Conservation (phyloP, 2,329 filamentous ascomycete species). For the Sclerotinia glacialis region DNA sequence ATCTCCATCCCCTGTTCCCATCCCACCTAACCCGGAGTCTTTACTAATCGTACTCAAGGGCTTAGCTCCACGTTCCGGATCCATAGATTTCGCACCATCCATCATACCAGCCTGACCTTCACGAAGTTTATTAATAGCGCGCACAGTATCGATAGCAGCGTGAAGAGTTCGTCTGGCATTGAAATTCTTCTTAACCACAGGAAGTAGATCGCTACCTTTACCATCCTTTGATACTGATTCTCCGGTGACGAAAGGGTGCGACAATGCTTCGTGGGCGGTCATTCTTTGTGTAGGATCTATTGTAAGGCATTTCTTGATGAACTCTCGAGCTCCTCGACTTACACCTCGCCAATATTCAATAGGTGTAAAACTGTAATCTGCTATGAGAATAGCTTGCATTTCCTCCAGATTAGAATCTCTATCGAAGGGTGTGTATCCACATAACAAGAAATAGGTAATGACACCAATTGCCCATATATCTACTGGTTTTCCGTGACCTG, state of each 20-base stretch:
- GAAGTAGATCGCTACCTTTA: slow-evolving; percentile 61
- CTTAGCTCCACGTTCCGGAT: slow-evolving; percentile 46
- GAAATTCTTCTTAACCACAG: slow-evolving; percentile 72
- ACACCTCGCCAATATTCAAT: slow-evolving; percentile 96
- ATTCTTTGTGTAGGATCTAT: slow-evolving; percentile 84
- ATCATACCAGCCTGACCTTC: slow-evolving; percentile 59
- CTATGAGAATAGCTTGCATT: slow-evolving; percentile 97
- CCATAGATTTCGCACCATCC: slow-evolving; percentile 56
- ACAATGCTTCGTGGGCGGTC: slow-evolving; percentile 78
- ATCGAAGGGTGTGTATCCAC: slow-evolving; percentile 97
- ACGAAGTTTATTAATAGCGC: slow-evolving; percentile 68
- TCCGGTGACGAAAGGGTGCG: slow-evolving; percentile 62
- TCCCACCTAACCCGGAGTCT: slow-evolving; percentile 45
- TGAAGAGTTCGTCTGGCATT: slow-evolving; percentile 67
- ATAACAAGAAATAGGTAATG: slow-evolving; percentile 97
- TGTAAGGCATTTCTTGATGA: slow-evolving; percentile 88
- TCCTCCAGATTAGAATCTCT: slow-evolving; percentile 96
- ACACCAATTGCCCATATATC: slow-evolving; percentile 98
- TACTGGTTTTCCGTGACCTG: slow-evolving; percentile 94
- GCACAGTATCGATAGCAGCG: slow-evolving; percentile 67
- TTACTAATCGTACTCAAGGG: slow-evolving; percentile 42
- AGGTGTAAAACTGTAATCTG: slow-evolving; percentile 94
- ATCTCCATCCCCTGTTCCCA: slow-evolving; percentile 26
- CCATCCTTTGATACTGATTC: slow-evolving; percentile 46
- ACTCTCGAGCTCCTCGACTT: slow-evolving; percentile 79